Percentiles rank a stretch among this genome's conserved stretches.
These are phyloP conservation scores for Botryotinia calthae DNA, from an alignment of 2,329 filamentous ascomycete genomes.

Conservation along the genomic window DNA sequence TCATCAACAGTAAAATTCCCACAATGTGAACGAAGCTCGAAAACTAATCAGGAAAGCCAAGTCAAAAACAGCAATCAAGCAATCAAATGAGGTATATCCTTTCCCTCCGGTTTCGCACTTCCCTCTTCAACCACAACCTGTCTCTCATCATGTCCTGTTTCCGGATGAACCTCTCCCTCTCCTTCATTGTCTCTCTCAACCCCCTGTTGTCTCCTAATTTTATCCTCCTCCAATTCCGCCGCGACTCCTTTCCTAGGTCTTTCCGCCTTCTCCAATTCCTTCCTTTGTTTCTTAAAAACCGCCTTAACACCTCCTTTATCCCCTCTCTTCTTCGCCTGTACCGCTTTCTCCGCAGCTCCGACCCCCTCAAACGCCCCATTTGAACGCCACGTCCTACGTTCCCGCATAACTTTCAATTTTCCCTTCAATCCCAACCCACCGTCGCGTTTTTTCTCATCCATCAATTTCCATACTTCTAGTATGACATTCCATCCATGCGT, in stretches of 20 bases:
- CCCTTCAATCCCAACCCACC: slow-evolving; percentile 32
- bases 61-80: background rate
- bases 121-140: background rate
- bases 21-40: background rate
- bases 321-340: slow-evolving; percentile 47
- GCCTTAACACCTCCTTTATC: slow-evolving; percentile 46
- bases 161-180: background rate
- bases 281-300: slow-evolving; percentile 46
- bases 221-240: slow-evolving; percentile 5
- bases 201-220: background rate
- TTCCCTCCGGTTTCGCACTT: background rate
- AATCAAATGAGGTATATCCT: background rate
- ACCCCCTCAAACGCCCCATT: slow-evolving; percentile 47
- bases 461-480: slow-evolving; percentile 42
- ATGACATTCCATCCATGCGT: slow-evolving; percentile 45
- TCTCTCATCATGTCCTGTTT: background rate
- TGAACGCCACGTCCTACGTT: slow-evolving; percentile 44
- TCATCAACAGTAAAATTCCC: background rate
- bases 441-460: slow-evolving; percentile 38
- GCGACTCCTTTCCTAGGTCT: slow-evolving; percentile 29
- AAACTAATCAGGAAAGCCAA: background rate
- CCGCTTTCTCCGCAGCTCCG: slow-evolving; percentile 45
- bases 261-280: slow-evolving; percentile 46
- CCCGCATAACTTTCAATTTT: slow-evolving; percentile 38
- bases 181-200: background rate